phyloP scores from a whole-genome alignment of 2,329 filamentous ascomycete species.

The Penicillium sp. region DNA sequence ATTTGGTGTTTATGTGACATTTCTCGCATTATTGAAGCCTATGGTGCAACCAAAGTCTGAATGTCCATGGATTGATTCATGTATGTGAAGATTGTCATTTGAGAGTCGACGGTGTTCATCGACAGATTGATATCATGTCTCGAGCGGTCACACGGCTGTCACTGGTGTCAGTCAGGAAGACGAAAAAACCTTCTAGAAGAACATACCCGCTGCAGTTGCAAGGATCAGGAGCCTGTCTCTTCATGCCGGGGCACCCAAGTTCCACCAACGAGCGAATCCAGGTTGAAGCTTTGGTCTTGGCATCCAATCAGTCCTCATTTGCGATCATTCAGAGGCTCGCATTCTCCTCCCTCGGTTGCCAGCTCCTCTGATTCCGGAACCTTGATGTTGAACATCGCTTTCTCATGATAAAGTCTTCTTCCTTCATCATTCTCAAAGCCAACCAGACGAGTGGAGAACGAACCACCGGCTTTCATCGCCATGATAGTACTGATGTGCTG shows the following conservation, averaged over 20 bases:
- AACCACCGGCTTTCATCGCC: not conserved
- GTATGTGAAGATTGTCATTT: not conserved
- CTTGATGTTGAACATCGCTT: not conserved
- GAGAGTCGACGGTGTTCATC: not conserved
- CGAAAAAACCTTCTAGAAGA: no score
- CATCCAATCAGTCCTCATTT: no score
- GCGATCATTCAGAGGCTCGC: not conserved
- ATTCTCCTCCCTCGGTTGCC: not conserved
- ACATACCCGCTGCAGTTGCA: no score
- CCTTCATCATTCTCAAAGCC: not conserved
- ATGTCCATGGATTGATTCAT: not conserved
- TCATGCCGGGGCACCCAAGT: no score
- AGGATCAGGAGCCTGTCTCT: no score
- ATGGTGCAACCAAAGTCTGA: not conserved
- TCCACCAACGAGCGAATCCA: no score
- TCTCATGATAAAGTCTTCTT: not conserved
- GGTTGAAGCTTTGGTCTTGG: no score
- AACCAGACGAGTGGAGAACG: not conserved
- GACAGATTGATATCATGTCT: no score
- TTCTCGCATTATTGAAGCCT: not conserved
- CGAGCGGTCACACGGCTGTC: no score
- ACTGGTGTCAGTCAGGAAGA: no score
- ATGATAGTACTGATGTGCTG: not conserved
- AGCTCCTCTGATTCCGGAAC: no score
- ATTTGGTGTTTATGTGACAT: not conserved